Base-by-base conservation (phyloP, 495 filamentous ascomycete genomes). In the Daldinia vernicosa region DNA sequence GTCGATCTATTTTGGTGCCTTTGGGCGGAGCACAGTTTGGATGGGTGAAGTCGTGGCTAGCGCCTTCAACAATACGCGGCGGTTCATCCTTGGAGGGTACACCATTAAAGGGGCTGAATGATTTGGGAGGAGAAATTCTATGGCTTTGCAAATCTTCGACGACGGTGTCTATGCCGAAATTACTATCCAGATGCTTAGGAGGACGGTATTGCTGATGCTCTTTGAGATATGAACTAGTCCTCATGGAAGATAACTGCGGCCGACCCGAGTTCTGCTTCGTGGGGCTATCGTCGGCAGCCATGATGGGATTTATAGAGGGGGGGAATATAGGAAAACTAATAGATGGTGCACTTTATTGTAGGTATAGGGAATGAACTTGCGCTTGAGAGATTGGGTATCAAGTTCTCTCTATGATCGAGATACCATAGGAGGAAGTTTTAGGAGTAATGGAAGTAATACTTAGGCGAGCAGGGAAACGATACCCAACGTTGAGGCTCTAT, bases 151-250 rank as follows among this genome's bases (percentile, higher is more conserved):
- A 71, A 52, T 84, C 80, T 68, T 88, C 85, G 19, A 88, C 81
- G 15, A 86, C 84, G 28, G 83, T 84, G 66, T 86, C 85, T 55
- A 86, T 86, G 26, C 82, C 84, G 70, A 79, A 82, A 66, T 85
- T 82, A 62, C 76, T 81, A 53, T 87, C 85, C 24, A 75, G 78
- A 69, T 80, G 80, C 65, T 81, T 81, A 12, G 87, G 87, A 11
- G 90, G 86, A 58, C 90, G 91, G 71, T 93, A 93, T 67, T 93
- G 90, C 74, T 92, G 89, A 67, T 92, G 89, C 62, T 92, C 90
- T 54, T 88, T 83, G 37, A 93, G 84, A 78, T 90, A 92, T 35
- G 90, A 92, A 71, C 85, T 85, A 79, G 88, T 90, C 62, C 89
- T 86, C 83, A 91, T 84, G 22, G 77, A 70, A 28, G 78, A 79